Percentiles rank a stretch among this genome's conserved stretches.
phyloP scores from a whole-genome alignment of 2,329 filamentous ascomycete species.

The Exophiala alcalophila region DNA sequence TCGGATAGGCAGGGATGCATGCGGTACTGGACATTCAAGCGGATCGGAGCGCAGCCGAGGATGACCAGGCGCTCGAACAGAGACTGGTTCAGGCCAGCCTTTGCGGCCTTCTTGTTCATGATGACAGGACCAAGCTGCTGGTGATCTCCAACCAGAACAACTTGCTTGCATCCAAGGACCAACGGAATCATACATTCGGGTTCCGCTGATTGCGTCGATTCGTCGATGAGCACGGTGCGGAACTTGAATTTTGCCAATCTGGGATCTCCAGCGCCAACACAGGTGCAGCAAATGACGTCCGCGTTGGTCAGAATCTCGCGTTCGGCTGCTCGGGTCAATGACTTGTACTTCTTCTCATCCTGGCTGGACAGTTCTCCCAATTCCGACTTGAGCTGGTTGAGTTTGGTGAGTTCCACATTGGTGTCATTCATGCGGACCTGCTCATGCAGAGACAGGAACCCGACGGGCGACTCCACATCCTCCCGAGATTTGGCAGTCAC shows the following conservation, averaged over 20 bases:
- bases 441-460: constrained; percentile 91
- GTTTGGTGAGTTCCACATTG: constrained; percentile 87
- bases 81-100: constrained; percentile 96
- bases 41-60: constrained; percentile 83
- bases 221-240: constrained; percentile 94
- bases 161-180: constrained; percentile 95
- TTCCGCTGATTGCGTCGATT: constrained; percentile 96
- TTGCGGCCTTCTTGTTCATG: constrained; percentile 99
- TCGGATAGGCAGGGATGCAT: constrained; percentile 98
- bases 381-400: constrained; percentile 88
- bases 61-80: constrained; percentile 94
- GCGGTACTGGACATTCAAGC: constrained; percentile 94
- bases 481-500: constrained; percentile 98
- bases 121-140: constrained; percentile 97
- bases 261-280: constrained; percentile 93
- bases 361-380: constrained; percentile 87
- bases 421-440: constrained; percentile 97
- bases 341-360: constrained; percentile 98
- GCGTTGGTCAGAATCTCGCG: constrained; percentile 92
- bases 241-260: constrained; percentile 97
- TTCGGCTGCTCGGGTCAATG: constrained; percentile 88
- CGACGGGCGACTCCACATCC: constrained; percentile 97
- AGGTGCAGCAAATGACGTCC: constrained; percentile 98
- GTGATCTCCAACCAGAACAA: constrained; percentile 97
- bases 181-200: constrained; percentile 99